phyloP scores from a whole-genome alignment of 2,329 filamentous ascomycete genomes.

The Bipolaris sorokiniana region DNA sequence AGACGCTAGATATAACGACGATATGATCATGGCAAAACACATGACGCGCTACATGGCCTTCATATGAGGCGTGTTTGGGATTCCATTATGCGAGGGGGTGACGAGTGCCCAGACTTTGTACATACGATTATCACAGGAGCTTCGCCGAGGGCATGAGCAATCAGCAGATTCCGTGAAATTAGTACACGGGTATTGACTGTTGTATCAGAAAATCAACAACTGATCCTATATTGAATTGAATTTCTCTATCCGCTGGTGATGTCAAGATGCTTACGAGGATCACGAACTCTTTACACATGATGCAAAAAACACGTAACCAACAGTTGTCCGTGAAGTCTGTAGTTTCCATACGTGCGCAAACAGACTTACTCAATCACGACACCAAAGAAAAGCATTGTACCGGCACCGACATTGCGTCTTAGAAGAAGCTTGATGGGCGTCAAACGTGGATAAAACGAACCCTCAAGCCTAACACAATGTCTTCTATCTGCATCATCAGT shows the following conservation, averaged over 20 bases:
- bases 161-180: slow-evolving; percentile 6
- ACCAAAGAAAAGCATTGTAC: too few relatives aligned
- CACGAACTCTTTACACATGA: too few relatives aligned
- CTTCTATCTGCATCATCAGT: too few relatives aligned
- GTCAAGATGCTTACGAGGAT: not conserved
- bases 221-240: not conserved
- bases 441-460: too few relatives aligned
- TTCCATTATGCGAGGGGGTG: slow-evolving; percentile 22
- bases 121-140: slow-evolving; percentile 34
- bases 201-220: not conserved
- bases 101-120: slow-evolving; percentile 38
- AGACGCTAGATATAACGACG: slow-evolving; percentile 45
- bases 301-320: too few relatives aligned
- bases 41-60: slow-evolving; percentile 28
- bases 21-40: slow-evolving; percentile 47
- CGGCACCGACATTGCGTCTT: too few relatives aligned
- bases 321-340: too few relatives aligned
- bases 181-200: slow-evolving; percentile 6
- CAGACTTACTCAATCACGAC: too few relatives aligned
- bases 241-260: not conserved
- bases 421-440: too few relatives aligned
- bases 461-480: too few relatives aligned
- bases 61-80: slow-evolving; percentile 27
- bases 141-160: slow-evolving; percentile 7
- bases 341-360: too few relatives aligned